phyloP scores from a whole-genome alignment of 164 flowering plant genomes.

The Sedum album region DNA sequence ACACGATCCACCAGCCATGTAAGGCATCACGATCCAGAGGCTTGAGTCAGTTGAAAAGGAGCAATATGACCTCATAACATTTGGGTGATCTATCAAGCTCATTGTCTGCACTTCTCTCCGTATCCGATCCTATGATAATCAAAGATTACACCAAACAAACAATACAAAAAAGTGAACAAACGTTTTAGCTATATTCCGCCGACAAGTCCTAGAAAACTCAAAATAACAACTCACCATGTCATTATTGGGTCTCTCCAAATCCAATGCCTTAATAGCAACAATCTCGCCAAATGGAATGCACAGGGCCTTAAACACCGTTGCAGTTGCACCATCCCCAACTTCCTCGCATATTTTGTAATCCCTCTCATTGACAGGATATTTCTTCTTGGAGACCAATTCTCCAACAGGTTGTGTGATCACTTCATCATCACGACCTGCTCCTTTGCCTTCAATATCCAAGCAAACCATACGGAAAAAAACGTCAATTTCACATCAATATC shows the following conservation, averaged over 20 bases:
- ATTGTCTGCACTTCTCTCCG: conserved; percentile 82
- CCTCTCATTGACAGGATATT: conserved; percentile 51
- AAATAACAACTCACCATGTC: conserved; percentile 54
- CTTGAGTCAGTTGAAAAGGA: conserved; percentile 45
- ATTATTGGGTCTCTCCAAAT: conserved; percentile 83
- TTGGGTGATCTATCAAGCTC: conserved; percentile 75
- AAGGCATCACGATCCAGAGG: conserved; percentile 86
- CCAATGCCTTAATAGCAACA: conserved; percentile 92
- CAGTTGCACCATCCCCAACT: conserved; percentile 92
- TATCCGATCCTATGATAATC: conserved; percentile 50
- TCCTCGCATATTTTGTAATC: conserved; percentile 80
- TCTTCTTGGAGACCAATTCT: conserved; percentile 29
- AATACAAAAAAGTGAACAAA: neutral
- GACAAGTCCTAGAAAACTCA: neutral
- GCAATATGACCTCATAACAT: conserved; percentile 66
- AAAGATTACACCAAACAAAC: neutral
- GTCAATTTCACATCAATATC: neutral
- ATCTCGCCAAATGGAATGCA: conserved; percentile 73
- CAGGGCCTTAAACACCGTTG: conserved; percentile 78
- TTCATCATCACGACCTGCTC: neutral
- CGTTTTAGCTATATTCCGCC: neutral
- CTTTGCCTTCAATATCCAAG: neutral
- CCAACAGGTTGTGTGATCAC: neutral
- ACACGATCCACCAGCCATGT: conserved; percentile 94
- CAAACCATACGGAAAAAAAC: neutral